Base-by-base conservation (phyloP, 495 filamentous ascomycete genomes). In the Glutinoglossum americanum region DNA sequence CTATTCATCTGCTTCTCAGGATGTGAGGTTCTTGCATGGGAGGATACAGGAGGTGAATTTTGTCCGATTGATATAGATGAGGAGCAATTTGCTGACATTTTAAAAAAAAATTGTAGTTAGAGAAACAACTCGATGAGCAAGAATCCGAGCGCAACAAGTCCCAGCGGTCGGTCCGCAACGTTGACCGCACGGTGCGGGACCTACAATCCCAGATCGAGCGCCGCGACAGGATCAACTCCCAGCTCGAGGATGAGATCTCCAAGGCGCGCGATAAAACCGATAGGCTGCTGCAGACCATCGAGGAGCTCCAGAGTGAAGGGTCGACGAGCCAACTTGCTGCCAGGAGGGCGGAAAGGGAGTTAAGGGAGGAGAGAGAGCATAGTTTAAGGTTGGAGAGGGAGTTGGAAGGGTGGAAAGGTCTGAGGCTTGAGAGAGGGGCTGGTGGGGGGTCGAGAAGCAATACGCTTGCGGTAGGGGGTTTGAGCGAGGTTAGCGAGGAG, bases 161-260 rank as follows among this genome's bases (percentile, higher is more conserved):
- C 51, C 82, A 87, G 60, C 85, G 92, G 54, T 89, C 84, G 37
- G 78, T 87, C 27, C 89, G 92, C 62, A 95, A 93, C 65, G 82
- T 96, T 48, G 92, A 98, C 69, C 88, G 92, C 57, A 90, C 83
- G 1, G 89, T 98, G 60, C 87, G 87, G 63, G 93, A 97, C 67
- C 78, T 98, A 15, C 84, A 97, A 69, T 76, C 81, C 13, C 92
- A 97, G 69, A 85, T 98, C 64, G 86, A 94, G 17, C 83, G 92
- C 58, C 82, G 85, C 47, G 93, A 96, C 48, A 96, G 94, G 69
- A 79, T 82, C 54, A 83, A 85, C 58, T 62, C 69, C 1, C 84
- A 90, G 66, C 75, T 97, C 19, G 74, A 76, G 61, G 89, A 94
- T 32, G 92, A 97, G 59, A 71, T 96, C 51, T 71, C 72, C 55